Conservation (phyloP, 176 grass and related monocot species). For the Elymus sibiricus region DNA sequence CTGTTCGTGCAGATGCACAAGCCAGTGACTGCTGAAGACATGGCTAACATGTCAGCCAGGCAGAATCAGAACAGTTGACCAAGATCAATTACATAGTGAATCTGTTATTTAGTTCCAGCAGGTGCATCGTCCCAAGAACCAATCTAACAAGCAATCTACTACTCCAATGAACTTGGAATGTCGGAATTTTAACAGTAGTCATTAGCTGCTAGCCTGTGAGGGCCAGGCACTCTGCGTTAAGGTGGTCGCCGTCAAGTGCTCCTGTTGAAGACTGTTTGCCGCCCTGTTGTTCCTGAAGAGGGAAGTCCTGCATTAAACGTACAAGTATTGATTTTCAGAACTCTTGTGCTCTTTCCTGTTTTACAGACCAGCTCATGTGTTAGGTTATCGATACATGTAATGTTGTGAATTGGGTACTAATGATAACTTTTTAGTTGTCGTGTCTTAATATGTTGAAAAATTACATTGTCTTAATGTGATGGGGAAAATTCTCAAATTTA, state of each 20-base stretch:
- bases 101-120: neutral
- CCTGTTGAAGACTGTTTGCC: too few relatives aligned
- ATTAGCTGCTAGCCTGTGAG: neutral
- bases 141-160: conserved; percentile 3
- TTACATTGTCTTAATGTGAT: neutral
- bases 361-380: neutral
- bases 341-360: neutral
- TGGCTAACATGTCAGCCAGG: conserved; percentile 41
- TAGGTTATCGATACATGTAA: neutral
- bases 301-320: neutral
- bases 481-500: neutral
- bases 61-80: conserved; percentile 42
- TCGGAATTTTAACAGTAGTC: neutral
- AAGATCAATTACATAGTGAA: neutral
- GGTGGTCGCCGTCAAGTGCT: too few relatives aligned
- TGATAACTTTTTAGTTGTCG: neutral
- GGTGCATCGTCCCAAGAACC: neutral
- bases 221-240: too few relatives aligned
- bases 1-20: conserved; percentile 81
- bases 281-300: too few relatives aligned
- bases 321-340: neutral
- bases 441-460: neutral
- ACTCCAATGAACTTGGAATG: neutral
- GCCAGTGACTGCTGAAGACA: conserved; percentile 60
- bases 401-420: neutral